Base-by-base conservation (phyloP, 768 basidiomycete genomes). In the Trametes cubensis region DNA sequence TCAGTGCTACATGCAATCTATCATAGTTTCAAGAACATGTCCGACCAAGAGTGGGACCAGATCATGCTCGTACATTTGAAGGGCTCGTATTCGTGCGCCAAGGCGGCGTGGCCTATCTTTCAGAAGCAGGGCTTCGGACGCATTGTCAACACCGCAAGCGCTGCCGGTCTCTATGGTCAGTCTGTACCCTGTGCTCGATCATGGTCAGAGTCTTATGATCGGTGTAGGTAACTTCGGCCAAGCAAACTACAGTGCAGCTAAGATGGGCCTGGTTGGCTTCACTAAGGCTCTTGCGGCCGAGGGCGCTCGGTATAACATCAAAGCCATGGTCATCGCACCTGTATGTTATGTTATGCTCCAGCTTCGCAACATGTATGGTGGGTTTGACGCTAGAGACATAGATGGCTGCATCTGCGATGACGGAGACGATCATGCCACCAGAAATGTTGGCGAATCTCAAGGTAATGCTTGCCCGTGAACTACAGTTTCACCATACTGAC, bases 371-470 rank as follows among this genome's bases (percentile, higher is more conserved):
- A 23, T 10, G 23, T 20, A 17, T 17, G 28, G n/a, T 49, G n/a
- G n/a, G n/a, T 6, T 5, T 21, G 17, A 18, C 54, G 15, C 39
- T 23, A 15, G 14, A 13, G 15, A 10, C 18, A 14, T 64, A 94
- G 93, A 88, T 92, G 62, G 96, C 96, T n/a, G 96, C 95, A 0
- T 96, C 94, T 3, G 84, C 85, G 3, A 98, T 98, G 96, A 97
- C 95, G 3, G 95, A 89, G 70, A 97, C 94, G 0, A 80, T 95
- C 67, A 92, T 98, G 90, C 92, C 96, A 10, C 89, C 90, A 20
- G 96, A 98, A 59, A 87, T 97, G 84, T 84, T 98, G 57, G 88
- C 83, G n/a, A 90, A 92, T 69, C 77, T 97, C 42, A 88, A 88
- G 73, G 90, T 49, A 8, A 26, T 89, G 72, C 13, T 67, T 52